Conservation (phyloP, 805 yeast genomes). For the Hanseniaspora guilliermondii region DNA sequence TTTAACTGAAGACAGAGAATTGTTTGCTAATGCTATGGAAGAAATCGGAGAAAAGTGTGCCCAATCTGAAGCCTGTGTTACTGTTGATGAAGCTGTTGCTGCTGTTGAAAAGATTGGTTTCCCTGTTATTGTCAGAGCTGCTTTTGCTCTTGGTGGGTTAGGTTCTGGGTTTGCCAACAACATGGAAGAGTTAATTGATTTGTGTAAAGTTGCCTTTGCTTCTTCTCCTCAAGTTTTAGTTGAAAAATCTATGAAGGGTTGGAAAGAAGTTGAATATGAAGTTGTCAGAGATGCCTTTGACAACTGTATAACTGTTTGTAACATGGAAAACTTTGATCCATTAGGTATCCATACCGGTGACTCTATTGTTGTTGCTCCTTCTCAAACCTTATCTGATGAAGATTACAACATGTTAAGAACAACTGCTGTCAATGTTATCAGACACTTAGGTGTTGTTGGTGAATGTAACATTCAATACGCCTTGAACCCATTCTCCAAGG, state of each 20-base stretch:
- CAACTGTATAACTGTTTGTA: constrained; percentile 96
- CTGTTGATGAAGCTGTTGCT: constrained; percentile 79
- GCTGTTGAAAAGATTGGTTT: constrained; percentile 85
- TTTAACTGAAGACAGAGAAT: constrained; percentile 94
- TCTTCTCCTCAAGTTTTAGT: constrained; percentile 90
- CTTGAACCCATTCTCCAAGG: constrained; percentile 87
- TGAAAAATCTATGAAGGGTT: constrained; percentile 93
- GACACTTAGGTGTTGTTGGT: constrained; percentile 97
- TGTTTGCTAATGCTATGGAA: constrained; percentile 87
- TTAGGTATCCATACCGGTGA: constrained; percentile 98
- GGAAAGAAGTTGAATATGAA: constrained; percentile 98
- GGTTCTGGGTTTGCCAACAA: constrained; percentile 94
- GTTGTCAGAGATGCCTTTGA: constrained; percentile 94
- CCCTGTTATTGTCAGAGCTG: constrained; percentile 95
- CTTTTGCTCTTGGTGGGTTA: constrained; percentile 92
- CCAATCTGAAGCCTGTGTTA: constrained; percentile 88
- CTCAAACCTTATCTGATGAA: constrained; percentile 92
- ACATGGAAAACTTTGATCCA: constrained; percentile 98
- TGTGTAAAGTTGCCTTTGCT: constrained; percentile 80
- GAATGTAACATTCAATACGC: constrained; percentile 98
- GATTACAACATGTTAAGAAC: constrained; percentile 96
- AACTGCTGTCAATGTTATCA: constrained; percentile 92
- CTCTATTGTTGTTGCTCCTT: constrained; percentile 97
- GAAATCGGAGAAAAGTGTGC: constrained; percentile 95
- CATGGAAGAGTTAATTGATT: constrained; percentile 67